Conservation (phyloP, 202 grass and related monocot genomes). For the Musa balbisiana region DNA sequence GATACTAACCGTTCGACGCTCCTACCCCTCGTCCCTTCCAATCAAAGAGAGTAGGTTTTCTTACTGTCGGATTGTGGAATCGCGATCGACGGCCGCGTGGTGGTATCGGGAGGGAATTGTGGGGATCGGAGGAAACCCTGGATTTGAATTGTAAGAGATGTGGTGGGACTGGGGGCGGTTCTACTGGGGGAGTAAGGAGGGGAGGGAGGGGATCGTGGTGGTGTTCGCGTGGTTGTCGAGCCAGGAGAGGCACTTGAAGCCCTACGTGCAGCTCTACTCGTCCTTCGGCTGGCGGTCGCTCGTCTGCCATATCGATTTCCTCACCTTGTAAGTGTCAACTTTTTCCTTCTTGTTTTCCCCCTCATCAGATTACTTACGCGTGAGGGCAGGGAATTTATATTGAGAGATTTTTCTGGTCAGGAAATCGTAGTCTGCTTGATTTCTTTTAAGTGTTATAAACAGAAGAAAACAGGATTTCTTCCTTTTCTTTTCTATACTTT, state of each 20-base stretch:
- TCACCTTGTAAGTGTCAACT: slow-evolving; percentile 13
- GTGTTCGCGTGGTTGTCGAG: slow-evolving; percentile 29
- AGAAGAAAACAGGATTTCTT: too few species aligned
- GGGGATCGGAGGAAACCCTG: neutral
- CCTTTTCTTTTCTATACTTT: too few species aligned
- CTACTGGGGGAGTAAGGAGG: slow-evolving; percentile 22
- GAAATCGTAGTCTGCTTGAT: neutral
- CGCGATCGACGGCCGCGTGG: neutral
- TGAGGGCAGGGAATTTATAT: neutral
- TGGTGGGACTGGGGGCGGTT: slow-evolving; percentile 21
- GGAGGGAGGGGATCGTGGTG: slow-evolving; percentile 20
- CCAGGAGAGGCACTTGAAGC: slow-evolving; percentile 20
- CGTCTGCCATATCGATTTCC: slow-evolving; percentile 27
- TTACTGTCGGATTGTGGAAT: neutral
- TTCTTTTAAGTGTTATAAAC: neutral
- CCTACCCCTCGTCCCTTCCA: neutral
- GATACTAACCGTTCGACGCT: neutral
- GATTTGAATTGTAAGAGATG: neutral
- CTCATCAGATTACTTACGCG: neutral
- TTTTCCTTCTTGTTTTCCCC: neutral
- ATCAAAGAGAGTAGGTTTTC: too few species aligned
- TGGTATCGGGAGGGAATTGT: neutral
- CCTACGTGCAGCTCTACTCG: slow-evolving; percentile 25
- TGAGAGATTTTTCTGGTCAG: neutral
- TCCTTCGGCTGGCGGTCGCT: slow-evolving; percentile 23